These are phyloP conservation scores for Botryococcus braunii DNA, from an alignment of 163 green algal species.

Conservation along the genomic window DNA sequence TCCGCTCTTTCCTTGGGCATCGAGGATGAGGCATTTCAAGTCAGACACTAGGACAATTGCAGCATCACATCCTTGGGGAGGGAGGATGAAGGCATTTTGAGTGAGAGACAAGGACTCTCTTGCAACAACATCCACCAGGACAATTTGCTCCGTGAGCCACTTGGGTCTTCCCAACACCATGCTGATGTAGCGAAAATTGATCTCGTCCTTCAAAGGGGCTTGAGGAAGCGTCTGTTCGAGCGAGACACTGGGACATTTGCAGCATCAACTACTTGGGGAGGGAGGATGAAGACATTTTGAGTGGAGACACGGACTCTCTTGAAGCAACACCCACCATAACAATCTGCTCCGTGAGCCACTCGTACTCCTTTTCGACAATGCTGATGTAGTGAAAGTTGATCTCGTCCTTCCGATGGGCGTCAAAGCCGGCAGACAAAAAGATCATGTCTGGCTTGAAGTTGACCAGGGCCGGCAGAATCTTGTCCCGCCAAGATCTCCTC, in stretches of 20 bases:
- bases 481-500: conserved; percentile 79
- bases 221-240: not conserved
- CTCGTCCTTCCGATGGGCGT: conserved; percentile 84
- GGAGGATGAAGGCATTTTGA: not conserved
- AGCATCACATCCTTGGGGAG: too few relatives aligned
- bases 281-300: not conserved
- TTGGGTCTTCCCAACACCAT: conserved; percentile 76
- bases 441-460: conserved; percentile 65
- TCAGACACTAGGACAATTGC: too few relatives aligned
- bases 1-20: too few relatives aligned
- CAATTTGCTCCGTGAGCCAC: conserved; percentile 85
- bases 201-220: conserved; percentile 88
- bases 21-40: not conserved
- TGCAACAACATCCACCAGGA: conserved; percentile 32
- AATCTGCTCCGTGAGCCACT: conserved; percentile 87
- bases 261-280: too few relatives aligned
- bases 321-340: conserved; percentile 34
- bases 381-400: conserved; percentile 72
- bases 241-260: too few relatives aligned
- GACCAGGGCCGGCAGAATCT: conserved; percentile 62
- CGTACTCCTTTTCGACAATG: conserved; percentile 77
- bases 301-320: not conserved
- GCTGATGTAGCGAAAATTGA: conserved; percentile 68
- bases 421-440: conserved; percentile 84
- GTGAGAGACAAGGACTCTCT: not conserved